Base-by-base conservation (phyloP, 257 asterid genomes). In the Jaltomata sinuosa region DNA sequence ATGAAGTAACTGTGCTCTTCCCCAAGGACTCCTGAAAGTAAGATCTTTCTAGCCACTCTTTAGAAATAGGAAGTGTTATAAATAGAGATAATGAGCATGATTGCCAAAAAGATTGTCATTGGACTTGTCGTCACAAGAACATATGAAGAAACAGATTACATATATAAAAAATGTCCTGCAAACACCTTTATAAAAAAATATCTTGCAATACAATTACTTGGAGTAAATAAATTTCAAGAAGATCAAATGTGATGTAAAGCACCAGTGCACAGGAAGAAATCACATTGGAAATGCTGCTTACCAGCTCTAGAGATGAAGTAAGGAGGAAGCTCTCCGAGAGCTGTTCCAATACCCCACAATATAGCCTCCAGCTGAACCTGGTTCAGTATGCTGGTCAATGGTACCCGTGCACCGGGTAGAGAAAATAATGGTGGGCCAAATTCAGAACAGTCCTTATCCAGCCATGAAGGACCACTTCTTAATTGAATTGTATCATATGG, bases 321-420 rank as follows among this genome's bases (percentile, higher is more conserved):
- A 31, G 89, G 89, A 77, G 89, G 89, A 81, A 87, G 88, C 76
- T 87, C 89, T 79, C 89, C 89, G 16, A 87, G 89, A 64, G 89
- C 89, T 65, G 89, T 87, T 49, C 89, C 89, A 72, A 87, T 47
- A 78, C 89, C 89, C 89, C 89, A 87, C 67, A 87, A 69, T 32
- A 87, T 68, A 68, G 88, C 85, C 77, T 87, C 89, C 54, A 87
- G 65, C 84, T 87, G 88, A 85, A 87, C 87, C 82, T 87, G 87
- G 40, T 59, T 72, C 84, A 87, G 77, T 85, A 87, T 85, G 79
- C 86, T 85, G 25, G 82, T 83, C 81, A 87, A 55, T 34, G 89
- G 88, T 82, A 87, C 83, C 84, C 84, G 89, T 22, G 86, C 84
- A 83, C 84, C 77, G 11, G 86, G 67, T 72, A 32, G 34, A 27